Conservation (phyloP, 208 protist species). For the Wallacemonas sp. region DNA sequence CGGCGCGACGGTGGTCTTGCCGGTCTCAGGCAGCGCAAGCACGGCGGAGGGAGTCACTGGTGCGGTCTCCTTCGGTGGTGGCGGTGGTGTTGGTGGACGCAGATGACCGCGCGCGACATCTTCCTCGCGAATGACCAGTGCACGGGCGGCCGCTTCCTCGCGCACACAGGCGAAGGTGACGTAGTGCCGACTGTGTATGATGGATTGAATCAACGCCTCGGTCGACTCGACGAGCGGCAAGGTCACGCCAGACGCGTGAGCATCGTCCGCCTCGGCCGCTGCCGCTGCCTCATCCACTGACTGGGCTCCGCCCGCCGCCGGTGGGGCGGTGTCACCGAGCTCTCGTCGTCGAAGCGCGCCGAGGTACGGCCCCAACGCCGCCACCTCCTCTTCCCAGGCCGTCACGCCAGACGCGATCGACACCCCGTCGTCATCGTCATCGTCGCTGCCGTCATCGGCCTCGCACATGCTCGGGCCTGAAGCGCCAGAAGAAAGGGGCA, state of each 20-base stretch:
- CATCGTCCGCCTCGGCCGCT: neutral
- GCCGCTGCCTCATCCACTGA: too few relatives aligned
- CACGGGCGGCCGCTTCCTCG: neutral
- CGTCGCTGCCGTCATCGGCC: slow-evolving; percentile 11
- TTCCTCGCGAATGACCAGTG: neutral
- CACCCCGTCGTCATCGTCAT: slow-evolving; percentile 10
- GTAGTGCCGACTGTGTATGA: neutral
- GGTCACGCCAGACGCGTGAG: neutral
- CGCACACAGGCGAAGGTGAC: neutral
- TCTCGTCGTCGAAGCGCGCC: neutral
- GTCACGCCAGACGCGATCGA: neutral
- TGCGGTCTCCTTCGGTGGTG: neutral
- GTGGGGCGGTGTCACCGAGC: neutral
- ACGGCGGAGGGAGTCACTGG: neutral
- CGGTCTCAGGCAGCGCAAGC: neutral
- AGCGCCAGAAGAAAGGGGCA: neutral
- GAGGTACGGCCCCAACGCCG: slow-evolving; percentile 3
- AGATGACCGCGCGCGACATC: neutral
- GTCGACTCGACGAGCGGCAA: neutral
- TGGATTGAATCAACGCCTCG: neutral
- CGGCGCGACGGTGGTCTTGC: neutral
- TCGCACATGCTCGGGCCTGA: neutral
- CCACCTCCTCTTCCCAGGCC: slow-evolving; percentile 7
- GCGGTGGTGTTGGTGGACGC: neutral
- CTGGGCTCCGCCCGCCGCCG: too few relatives aligned